Conservation (phyloP, 163 green algal genomes). For the Prototheca wickerhamii region DNA sequence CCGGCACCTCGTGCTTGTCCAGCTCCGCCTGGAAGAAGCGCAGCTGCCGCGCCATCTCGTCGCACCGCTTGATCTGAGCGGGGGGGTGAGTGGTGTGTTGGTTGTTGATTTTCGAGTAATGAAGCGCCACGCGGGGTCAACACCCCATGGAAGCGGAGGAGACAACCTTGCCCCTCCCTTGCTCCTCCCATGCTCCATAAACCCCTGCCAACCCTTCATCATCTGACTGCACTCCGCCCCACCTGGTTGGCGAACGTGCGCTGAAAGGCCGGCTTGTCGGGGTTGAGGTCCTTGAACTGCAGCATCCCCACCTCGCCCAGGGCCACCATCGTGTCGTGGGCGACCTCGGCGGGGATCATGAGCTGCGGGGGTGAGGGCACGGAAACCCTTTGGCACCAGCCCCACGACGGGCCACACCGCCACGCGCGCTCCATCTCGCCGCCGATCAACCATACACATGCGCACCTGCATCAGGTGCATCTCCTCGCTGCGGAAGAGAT, state of each 20-base stretch:
- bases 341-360: constrained; percentile 92
- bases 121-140: too few species aligned
- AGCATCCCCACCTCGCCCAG: constrained; percentile 84
- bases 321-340: constrained; percentile 81
- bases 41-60: constrained; percentile 93
- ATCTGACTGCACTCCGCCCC: not conserved
- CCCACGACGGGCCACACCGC: not conserved
- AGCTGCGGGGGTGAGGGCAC: constrained; percentile 55
- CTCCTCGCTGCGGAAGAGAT: constrained; percentile 87
- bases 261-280: constrained; percentile 86
- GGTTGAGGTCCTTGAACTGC: constrained; percentile 98
- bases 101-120: too few species aligned
- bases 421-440: not conserved
- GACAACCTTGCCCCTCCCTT: too few species aligned
- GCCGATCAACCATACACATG: not conserved
- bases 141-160: too few species aligned
- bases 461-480: constrained; percentile 91
- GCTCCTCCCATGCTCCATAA: too few species aligned
- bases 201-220: too few species aligned
- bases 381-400: not conserved
- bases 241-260: constrained; percentile 89
- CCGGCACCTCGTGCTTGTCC: constrained; percentile 21
- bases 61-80: constrained; percentile 89
- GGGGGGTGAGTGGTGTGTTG: not conserved
- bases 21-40: constrained; percentile 90